Evolutionary conservation across 768 basidiomycete genomes (phyloP).

Genomic region (Ephemerocybe angulata): DNA sequence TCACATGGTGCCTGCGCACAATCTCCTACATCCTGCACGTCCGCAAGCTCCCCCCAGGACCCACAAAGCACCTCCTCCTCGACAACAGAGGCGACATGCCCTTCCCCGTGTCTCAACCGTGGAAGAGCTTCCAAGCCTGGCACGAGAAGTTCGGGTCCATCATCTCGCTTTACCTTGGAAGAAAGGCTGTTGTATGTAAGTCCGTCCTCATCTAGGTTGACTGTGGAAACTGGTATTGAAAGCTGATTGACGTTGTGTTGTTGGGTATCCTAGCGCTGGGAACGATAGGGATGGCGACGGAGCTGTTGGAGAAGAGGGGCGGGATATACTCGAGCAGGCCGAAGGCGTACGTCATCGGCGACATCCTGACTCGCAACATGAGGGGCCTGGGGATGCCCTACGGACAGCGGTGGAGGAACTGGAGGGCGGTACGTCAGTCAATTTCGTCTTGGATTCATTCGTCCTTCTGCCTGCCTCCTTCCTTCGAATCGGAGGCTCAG

Average conservation of each 20-base stretch:
- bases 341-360: constrained; percentile 28
- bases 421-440: constrained; percentile 25
- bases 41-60: neutral
- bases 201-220: too few relatives aligned
- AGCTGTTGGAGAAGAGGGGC: constrained; percentile 30
- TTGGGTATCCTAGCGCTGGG: constrained; percentile 29
- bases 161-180: constrained; percentile 4
- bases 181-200: constrained; percentile 21
- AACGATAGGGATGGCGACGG: constrained; percentile 26
- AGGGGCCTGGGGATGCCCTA: constrained; percentile 31
- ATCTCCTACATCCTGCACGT: neutral
- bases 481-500: neutral
- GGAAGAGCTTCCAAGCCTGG: neutral
- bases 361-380: constrained; percentile 30
- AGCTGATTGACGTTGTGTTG: neutral
- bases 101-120: neutral
- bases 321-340: constrained; percentile 34
- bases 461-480: constrained; percentile 3
- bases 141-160: constrained; percentile 7
- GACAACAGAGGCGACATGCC: constrained; percentile 3
- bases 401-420: constrained; percentile 29
- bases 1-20: neutral
- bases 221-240: neutral
- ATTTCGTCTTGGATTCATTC: neutral
- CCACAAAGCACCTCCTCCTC: neutral